These are phyloP conservation scores for Aschersonia sp. DNA, from an alignment of 2,329 filamentous ascomycete genomes.

Conservation along the genomic window DNA sequence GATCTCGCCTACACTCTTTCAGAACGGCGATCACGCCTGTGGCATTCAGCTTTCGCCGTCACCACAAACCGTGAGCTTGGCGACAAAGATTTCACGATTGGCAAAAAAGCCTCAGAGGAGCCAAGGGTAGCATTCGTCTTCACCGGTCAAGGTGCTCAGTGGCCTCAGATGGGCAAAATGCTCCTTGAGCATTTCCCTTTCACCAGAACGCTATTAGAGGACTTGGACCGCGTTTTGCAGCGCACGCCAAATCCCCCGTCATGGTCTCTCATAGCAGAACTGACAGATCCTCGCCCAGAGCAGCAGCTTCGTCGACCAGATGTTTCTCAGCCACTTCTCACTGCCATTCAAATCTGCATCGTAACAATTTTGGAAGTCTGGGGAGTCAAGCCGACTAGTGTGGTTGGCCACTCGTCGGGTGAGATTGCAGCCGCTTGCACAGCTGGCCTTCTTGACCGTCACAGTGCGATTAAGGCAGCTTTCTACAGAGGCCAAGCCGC, in stretches of 20 bases:
- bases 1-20: no score
- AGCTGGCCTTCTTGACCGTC: conserved; percentile 6
- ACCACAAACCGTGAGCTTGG: no score
- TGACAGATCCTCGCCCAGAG: not conserved
- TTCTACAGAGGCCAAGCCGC: not conserved
- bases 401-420: conserved; percentile 23
- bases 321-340: conserved; percentile 35
- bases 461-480: not conserved
- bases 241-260: no score
- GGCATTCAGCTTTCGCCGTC: no score
- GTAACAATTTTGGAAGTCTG: conserved; percentile 19
- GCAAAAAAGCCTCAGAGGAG: no score
- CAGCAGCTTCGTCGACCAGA: conserved; percentile 13
- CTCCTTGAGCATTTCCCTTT: conserved; percentile 12
- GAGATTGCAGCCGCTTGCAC: conserved; percentile 25
- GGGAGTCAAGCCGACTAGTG: conserved; percentile 13
- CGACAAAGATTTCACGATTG: no score
- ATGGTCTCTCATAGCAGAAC: not conserved
- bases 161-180: conserved; percentile 10
- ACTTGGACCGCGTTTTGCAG: not conserved
- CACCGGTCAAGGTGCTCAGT: conserved; percentile 24
- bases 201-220: not conserved
- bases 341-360: conserved; percentile 35
- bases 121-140: conserved; percentile 16
- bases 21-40: no score